A percentile compares a stretch with the other conserved stretches of the same genome.
Evolutionary conservation across 495 filamentous ascomycete species (phyloP).

Genomic region (Tirmania nivea): DNA sequence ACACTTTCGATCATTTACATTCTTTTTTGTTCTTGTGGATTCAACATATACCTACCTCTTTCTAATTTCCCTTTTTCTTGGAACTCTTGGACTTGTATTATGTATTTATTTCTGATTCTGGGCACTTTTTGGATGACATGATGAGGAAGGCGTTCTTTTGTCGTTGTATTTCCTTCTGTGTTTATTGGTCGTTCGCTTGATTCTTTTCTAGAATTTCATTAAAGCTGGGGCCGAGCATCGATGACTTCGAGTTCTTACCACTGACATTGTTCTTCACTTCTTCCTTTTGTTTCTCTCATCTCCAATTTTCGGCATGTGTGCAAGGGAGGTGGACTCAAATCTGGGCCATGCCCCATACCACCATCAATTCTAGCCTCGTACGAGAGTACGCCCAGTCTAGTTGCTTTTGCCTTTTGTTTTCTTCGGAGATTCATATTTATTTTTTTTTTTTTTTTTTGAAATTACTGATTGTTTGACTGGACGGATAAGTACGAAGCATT

Average conservation of each 20-base stretch:
- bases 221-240: slow-evolving; percentile 8
- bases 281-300: neutral
- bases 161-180: too few species aligned
- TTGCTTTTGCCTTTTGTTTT: neutral
- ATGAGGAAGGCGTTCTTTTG: neutral
- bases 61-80: neutral
- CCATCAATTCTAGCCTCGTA: too few species aligned
- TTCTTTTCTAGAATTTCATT: slow-evolving; percentile 8
- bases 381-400: neutral
- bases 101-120: too few species aligned
- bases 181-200: neutral
- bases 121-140: slow-evolving; percentile 1
- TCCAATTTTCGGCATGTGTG: neutral
- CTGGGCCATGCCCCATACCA: too few species aligned
- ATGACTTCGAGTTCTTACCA: neutral
- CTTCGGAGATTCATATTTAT: neutral
- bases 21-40: neutral
- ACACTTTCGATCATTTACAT: neutral
- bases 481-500: too few species aligned
- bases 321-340: neutral
- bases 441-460: too few species aligned
- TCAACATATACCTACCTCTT: neutral
- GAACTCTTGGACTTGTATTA: slow-evolving; percentile 5
- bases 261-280: neutral
- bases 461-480: too few species aligned